Conservation (phyloP, 768 basidiomycete species). For the Mycena galericulata region DNA sequence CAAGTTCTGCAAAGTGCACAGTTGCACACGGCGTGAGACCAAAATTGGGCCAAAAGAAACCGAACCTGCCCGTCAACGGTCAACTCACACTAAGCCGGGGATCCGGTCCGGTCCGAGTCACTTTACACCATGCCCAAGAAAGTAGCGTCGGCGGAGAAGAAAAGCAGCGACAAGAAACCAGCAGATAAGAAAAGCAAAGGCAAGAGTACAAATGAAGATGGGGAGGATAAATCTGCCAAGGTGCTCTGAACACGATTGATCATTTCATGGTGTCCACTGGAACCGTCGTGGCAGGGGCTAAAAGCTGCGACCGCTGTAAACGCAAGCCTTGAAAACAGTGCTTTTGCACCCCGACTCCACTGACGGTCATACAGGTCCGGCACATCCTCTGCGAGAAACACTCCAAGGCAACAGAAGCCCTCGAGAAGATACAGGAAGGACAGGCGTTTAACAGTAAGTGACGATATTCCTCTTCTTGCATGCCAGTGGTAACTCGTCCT, state of each 20-base stretch:
- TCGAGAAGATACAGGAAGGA: slow-evolving; percentile 86
- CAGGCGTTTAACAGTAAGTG: slow-evolving; percentile 82
- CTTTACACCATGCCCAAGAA: slow-evolving; percentile 40
- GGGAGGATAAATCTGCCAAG: slow-evolving; percentile 55
- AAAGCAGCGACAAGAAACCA: too few species aligned
- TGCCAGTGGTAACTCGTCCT: neutral
- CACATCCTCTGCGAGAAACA: slow-evolving; percentile 93
- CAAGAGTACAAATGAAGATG: slow-evolving; percentile 50
- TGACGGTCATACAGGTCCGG: slow-evolving; percentile 59
- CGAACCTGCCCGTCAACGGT: neutral
- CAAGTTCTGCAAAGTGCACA: too few species aligned
- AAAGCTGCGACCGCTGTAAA: slow-evolving; percentile 87
- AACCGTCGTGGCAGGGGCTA: slow-evolving; percentile 64
- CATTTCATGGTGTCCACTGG: slow-evolving; percentile 36
- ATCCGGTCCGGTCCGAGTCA: too few species aligned
- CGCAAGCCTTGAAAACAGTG: slow-evolving; percentile 37
- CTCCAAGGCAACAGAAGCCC: slow-evolving; percentile 80
- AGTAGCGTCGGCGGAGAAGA: slow-evolving; percentile 24
- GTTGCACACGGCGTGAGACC: too few species aligned
- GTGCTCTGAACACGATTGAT: slow-evolving; percentile 35
- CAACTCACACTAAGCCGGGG: too few species aligned
- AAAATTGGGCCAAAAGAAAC: neutral
- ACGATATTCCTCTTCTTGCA: slow-evolving; percentile 1
- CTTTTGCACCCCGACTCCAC: neutral
- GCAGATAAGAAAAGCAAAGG: slow-evolving; percentile 60